A percentile compares a stretch with the other conserved stretches of the same genome.
These are phyloP conservation scores for Boletus bicolor DNA, from an alignment of 768 basidiomycete species.

Conservation along the genomic window DNA sequence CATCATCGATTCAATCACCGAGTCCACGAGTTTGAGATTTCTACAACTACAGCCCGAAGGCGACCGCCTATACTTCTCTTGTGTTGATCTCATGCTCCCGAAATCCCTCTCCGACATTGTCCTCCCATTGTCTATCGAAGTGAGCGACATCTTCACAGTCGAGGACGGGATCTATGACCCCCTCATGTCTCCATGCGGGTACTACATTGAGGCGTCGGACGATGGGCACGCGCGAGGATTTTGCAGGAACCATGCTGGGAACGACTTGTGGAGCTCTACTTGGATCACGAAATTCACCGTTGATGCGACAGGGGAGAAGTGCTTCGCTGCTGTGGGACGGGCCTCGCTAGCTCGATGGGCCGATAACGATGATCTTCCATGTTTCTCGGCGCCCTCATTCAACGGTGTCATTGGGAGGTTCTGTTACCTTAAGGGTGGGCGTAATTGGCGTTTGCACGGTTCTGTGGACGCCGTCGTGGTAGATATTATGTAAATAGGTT, in stretches of 20 bases:
- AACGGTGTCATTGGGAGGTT: background rate
- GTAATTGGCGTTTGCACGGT: background rate
- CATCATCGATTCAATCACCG: background rate
- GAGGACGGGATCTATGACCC: background rate
- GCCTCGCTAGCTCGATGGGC: background rate
- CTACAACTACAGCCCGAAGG: background rate
- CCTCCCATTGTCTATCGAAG: background rate
- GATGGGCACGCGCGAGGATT: constrained; percentile 6
- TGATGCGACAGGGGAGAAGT: background rate
- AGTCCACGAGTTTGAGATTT: background rate
- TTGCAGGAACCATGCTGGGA: background rate
- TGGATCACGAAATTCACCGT: constrained; percentile 6
- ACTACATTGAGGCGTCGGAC: background rate
- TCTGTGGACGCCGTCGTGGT: background rate
- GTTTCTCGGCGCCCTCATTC: background rate
- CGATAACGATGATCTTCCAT: background rate
- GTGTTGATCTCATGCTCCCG: background rate
- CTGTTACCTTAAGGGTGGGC: background rate
- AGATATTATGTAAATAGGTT: background rate
- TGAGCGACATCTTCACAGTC: constrained; percentile 1
- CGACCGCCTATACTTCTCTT: background rate
- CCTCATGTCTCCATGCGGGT: background rate
- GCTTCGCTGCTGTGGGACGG: background rate
- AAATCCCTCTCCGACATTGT: background rate
- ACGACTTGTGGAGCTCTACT: background rate